phyloP scores from a whole-genome alignment of 1,139 yeast genomes.

The Suhomyces anneliseae region DNA sequence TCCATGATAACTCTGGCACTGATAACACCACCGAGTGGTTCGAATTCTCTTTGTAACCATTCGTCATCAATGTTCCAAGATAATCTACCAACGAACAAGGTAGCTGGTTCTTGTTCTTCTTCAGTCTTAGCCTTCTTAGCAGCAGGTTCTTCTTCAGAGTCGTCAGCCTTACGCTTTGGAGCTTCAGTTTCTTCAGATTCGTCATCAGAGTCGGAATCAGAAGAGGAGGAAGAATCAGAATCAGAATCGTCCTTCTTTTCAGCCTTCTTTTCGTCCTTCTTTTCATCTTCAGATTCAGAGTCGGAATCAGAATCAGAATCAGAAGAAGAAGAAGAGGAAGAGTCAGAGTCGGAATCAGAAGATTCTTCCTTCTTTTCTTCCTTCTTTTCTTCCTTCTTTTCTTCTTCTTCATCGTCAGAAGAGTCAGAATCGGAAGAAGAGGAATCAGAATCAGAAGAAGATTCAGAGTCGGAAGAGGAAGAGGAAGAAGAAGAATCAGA shows the following conservation, averaged over 20 bases:
- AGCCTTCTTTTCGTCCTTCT: constrained; percentile 17
- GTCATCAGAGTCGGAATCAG: constrained; percentile 21
- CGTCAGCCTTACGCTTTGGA: constrained; percentile 40
- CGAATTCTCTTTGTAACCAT: constrained; percentile 87
- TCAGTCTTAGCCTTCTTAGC: constrained; percentile 37
- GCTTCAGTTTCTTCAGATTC: constrained; percentile 19
- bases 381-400: constrained; percentile 13
- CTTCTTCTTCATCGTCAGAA: constrained; percentile 20
- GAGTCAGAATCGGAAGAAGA: constrained; percentile 19
- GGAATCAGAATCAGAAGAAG: constrained; percentile 17
- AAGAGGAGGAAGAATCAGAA: constrained; percentile 9
- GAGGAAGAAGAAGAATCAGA: constrained; percentile 18
- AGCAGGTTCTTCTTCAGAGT: constrained; percentile 35
- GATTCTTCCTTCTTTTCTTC: constrained; percentile 20
- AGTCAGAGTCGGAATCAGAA: constrained; percentile 20
- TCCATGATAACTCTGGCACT: constrained; percentile 93
- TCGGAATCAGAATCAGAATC: constrained; percentile 25
- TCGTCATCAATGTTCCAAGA: constrained; percentile 97
- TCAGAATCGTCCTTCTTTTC: constrained; percentile 11
- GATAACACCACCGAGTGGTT: constrained; percentile 74
- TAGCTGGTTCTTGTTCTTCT: constrained; percentile 61
- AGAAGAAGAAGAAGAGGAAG: constrained; percentile 20
- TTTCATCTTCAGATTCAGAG: constrained; percentile 20
- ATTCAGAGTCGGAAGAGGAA: constrained; percentile 13
- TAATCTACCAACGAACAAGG: constrained; percentile 93